Base-by-base conservation (phyloP, 23 red algal genomes). In the Gracilaria gracilis region DNA sequence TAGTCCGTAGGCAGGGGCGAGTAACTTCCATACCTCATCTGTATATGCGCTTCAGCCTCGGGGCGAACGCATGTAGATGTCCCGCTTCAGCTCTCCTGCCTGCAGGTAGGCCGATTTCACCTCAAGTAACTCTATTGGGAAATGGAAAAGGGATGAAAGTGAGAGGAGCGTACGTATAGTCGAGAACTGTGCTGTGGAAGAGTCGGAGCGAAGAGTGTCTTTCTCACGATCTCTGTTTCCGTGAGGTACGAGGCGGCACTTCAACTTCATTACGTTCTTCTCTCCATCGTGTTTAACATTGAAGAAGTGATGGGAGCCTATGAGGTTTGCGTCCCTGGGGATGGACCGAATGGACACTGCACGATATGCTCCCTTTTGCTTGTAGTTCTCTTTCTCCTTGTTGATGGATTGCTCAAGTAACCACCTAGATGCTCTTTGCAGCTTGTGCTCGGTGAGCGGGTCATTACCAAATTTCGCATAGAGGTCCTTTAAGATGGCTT, bases 41-140 rank as follows among this genome's bases (percentile, higher is more conserved):
- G n/a, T n/a, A n/a, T n/a, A n/a, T n/a, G n/a, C 11, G 39, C 40
- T 74, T n/a, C 67, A 74, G 11, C 23, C 27, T 15, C 40, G 35
- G 3, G 67, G 40, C 5, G 67, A 15, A 23, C 36, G 81, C 35
- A 74, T 31, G 19, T 74, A 74, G 15, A 74, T 74, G 23, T 74
- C 23, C 17, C 67, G 35, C n/a, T 39, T 39, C 27, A 86, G 59
- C 29, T 4, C 46, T 2, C 82, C 82, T 2, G 40, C 57, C 46
- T 70, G 82, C 15, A 72, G 57, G 14, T 86, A 86, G 8, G 59
- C 82, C 9, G 29, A 37, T 11, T 72, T 86, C 33, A 86, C 61
- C 34, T 86, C 82, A 9, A 86, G 19, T 1, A 31, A 64, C 21
- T 49, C 82, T 0, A 86, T 38, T 15, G 27, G 40, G 23, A 72